Base-by-base conservation (phyloP, 495 filamentous ascomycete species). In the Talaromyces proteolyticus region DNA sequence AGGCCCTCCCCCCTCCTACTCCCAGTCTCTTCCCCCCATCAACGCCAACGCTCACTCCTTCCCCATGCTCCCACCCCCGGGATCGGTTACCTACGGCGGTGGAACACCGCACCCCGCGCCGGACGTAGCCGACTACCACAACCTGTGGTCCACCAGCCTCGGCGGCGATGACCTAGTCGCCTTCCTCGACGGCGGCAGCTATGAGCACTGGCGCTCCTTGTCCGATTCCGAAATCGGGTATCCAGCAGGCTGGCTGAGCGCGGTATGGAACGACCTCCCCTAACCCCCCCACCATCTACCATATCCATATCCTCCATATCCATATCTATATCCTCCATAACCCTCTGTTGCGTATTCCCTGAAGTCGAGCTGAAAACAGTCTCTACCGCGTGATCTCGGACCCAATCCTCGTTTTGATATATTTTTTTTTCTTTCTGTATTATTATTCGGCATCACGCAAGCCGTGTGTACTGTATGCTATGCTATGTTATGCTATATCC, bases 101-200 rank as follows among this genome's bases (percentile, higher is more conserved):
- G 44, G 23, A 34, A 34, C 36, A 26, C 14, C 36, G 45, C 21
- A 16, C 47, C 40, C 44, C 20, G n/a, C 43, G 29, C 10, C 40
- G 21, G 14, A 36, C 36, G 29, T 42, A 26, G 36, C 51, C 50
- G 55, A 62, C 14, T 57, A 65, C 37, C 55, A 61, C 29, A 56
- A 53, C 39, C 21, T 69, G 14, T 62, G 63, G 54, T 62, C 66
- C 6, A 65, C 61, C 3, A 72, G 70, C 42, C 61, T 74, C 12
- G 65, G 73, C 5, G 69, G 72, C 2, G 75, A 76, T 25, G 74
- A 76, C 39, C 62, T 77, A 7, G 52, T 75, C 17, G 68, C 67
- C 5, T 75, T 76, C 56, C 54, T 76, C 16, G 72, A 71, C 41
- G 75, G 73, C 10, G 61, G 67, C 18, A 70, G 75, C n/a, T 63